Evolutionary conservation across 2,329 filamentous ascomycete genomes (phyloP), one percentile per base, ranked within the genome.

Genomic region (Epichloe sylvatica): DNA sequence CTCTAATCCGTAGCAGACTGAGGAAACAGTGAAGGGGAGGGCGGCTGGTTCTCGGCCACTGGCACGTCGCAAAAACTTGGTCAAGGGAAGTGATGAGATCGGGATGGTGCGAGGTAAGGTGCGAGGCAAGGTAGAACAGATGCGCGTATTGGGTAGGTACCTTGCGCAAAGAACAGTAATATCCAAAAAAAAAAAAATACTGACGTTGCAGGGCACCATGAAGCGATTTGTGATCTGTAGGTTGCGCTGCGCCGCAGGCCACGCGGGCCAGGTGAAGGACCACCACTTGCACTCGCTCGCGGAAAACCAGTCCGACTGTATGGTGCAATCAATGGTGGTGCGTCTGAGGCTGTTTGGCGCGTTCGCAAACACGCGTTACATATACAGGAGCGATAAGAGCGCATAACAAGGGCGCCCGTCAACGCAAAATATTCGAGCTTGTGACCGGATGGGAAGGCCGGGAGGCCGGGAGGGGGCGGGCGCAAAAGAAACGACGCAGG

Each of bases 81-180:
- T 52, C 51, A 49, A 42, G 35, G 46, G 42, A 47, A 49, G 41
- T 49, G 47, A 51, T 49, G 49, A 52, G 47, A 39, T 47, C 40
- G 46, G 42, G 30, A 33, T 21, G 49, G 25, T 45, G 40, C 21
- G 40, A 47, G 35, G 45, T 19, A 19, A 19, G 3, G 19, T 49
- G 51, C 21, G 40, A 47, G 35, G 45, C 3, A 19, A 19, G 3
- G 19, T 49, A 52, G 51, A 49, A 51, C 21, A 44, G 45, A 52
- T 49, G 52, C 52, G 50, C 25, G 8, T 57, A 59, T 54, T 53
- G 51, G 56, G 59, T 54, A 62, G 54, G 51, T 57, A 51, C 35
- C 44, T 44, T 36, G 39, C 34, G 30, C 21, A 30, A 43, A 49
- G 39, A 35, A 34, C 12, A n/a, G 11, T 4, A 1, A 33, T 38